A percentile compares a stretch with the other conserved stretches of the same genome.
phyloP scores from a whole-genome alignment of 768 basidiomycete genomes.

The Suillus subalutaceus region DNA sequence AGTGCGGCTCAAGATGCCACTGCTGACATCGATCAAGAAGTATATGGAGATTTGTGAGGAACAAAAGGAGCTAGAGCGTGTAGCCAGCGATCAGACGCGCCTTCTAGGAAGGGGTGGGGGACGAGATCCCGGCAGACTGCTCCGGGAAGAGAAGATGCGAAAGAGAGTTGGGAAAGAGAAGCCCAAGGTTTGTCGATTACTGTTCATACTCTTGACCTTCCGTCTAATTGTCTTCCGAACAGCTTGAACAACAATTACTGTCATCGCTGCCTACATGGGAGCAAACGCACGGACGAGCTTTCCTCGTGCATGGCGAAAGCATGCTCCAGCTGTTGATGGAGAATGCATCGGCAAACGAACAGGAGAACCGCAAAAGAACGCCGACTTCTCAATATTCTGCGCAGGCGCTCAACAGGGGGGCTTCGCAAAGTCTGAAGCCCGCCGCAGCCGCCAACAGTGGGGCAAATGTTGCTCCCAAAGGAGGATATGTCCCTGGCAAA shows the following conservation, averaged over 20 bases:
- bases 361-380: conserved; percentile 74
- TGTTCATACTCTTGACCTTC: background rate
- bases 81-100: conserved; percentile 80
- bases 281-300: conserved; percentile 65
- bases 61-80: conserved; percentile 82
- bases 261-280: conserved; percentile 86
- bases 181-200: conserved; percentile 66
- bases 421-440: conserved; percentile 33
- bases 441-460: conserved; percentile 10
- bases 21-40: conserved; percentile 77
- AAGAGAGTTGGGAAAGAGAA: conserved; percentile 93
- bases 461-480: conserved; percentile 12
- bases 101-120: conserved; percentile 74
- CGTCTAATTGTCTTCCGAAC: background rate
- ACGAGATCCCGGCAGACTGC: conserved; percentile 80
- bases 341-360: conserved; percentile 67
- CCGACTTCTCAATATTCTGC: conserved; percentile 37
- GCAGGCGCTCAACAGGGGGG: conserved; percentile 28
- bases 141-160: conserved; percentile 96
- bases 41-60: conserved; percentile 93
- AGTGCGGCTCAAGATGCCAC: conserved; percentile 71
- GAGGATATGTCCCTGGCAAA: conserved; percentile 34
- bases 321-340: conserved; percentile 81
- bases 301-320: conserved; percentile 84
- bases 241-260: conserved; percentile 91